Evolutionary conservation across 2,329 filamentous ascomycete genomes (phyloP).

Genomic region (Penicillium hesseltinei): DNA sequence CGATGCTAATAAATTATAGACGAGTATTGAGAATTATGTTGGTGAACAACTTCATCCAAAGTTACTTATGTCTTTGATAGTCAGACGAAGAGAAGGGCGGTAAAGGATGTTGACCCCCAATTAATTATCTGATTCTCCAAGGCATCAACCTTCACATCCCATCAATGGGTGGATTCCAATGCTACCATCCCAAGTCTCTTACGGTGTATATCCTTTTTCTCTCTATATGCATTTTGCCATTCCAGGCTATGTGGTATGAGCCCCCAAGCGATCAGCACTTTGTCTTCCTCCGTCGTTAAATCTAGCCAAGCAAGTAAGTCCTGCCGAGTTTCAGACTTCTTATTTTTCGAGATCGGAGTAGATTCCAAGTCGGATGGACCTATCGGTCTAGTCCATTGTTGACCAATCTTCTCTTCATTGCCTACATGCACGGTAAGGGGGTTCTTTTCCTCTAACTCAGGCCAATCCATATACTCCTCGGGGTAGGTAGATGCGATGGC

Average conservation of each 20-base stretch:
- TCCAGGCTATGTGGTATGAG: slow-evolving; percentile 13
- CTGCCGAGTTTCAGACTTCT: slow-evolving; percentile 2
- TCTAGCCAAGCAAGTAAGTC: slow-evolving; percentile 14
- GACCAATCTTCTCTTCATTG: not conserved
- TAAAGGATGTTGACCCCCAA: not conserved
- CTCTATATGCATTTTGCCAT: slow-evolving; percentile 7
- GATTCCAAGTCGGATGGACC: not conserved
- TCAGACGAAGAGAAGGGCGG: not conserved
- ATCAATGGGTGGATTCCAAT: not conserved
- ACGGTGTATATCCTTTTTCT: slow-evolving; percentile 11
- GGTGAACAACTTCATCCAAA: not conserved
- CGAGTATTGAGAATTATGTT: not conserved
- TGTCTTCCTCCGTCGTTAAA: slow-evolving; percentile 13
- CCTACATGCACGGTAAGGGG: not conserved
- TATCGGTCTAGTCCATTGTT: not conserved
- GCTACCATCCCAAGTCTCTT: not conserved
- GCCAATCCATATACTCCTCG: slow-evolving; percentile 5
- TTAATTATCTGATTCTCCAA: too few species aligned
- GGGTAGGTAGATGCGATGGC: not conserved
- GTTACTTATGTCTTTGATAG: not conserved
- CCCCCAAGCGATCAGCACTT: slow-evolving; percentile 9
- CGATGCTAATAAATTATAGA: not conserved
- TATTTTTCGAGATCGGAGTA: not conserved
- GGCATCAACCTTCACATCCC: not conserved
- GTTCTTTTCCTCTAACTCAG: not conserved